Evolutionary conservation across 2,329 filamentous ascomycete genomes (phyloP).

Genomic region (Penicillium sp.): DNA sequence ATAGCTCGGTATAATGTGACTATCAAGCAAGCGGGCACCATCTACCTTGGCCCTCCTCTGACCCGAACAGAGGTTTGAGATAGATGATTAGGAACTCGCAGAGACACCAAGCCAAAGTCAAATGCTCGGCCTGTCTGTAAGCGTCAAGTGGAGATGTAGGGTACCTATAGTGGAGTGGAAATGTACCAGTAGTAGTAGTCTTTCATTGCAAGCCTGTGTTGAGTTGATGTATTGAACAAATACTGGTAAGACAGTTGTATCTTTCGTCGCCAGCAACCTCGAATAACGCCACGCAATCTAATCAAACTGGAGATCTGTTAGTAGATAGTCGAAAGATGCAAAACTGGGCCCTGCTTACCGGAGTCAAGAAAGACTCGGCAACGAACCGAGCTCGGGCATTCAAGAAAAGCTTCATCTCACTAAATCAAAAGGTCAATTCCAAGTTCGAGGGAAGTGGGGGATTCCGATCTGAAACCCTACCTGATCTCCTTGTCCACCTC

Average conservation of each 20-base stretch:
- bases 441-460: background rate
- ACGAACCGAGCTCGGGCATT: conserved; percentile 97
- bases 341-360: conserved; percentile 50
- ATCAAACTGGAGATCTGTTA: conserved; percentile 26
- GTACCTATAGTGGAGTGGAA: background rate
- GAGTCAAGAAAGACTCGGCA: conserved; percentile 95
- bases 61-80: background rate
- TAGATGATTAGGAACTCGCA: background rate
- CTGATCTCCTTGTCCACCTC: conserved; percentile 97
- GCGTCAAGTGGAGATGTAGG: background rate
- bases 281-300: conserved; percentile 21
- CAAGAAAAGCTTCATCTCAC: conserved; percentile 99
- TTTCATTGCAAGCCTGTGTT: conserved; percentile 23
- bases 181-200: background rate
- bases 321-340: conserved; percentile 4
- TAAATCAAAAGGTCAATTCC: conserved; percentile 34
- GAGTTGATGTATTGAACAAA: conserved; percentile 19
- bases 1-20: background rate
- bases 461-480: background rate
- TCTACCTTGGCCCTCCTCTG: background rate
- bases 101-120: background rate
- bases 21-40: background rate
- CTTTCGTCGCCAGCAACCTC: conserved; percentile 15
- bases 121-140: background rate
- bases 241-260: conserved; percentile 15